Base-by-base conservation (phyloP, 2,329 filamentous ascomycete species). In the Pyrenochaeta sp. region DNA sequence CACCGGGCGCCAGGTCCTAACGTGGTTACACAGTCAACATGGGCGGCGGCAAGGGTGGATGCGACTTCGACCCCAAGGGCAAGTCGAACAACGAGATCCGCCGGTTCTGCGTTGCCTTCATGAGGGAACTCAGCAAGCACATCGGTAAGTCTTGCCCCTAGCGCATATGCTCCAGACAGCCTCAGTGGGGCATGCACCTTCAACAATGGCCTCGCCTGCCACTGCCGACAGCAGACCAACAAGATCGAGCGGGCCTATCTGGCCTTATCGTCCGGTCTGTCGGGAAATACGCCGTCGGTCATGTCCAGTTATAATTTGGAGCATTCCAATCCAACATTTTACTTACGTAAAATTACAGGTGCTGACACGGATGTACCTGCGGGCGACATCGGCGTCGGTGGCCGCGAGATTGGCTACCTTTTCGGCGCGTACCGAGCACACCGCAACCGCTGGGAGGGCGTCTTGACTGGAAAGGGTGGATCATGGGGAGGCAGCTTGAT, bases 61-160 rank as follows among this genome's bases (percentile, higher is more conserved):
- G 94, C 79, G 95, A 98, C 85, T 98, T 99, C 80, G 93, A 98
- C 82, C 95, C 95, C 80, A 99, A 98, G 88, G 93, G 93, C 84
- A 98, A 97, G 88, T 91, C 90, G 54, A 93, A 99, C 82, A 91
- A 88, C 79, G 95, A 98, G 87, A 98, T 98, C 83, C 91, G 95
- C 76, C 91, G 92, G 78, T 98, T 99, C 87, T 98, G 94, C 84
- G 88, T 91, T 67, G 83, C 93, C 59, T 99, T 98, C 86, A 98
- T 98, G 95, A 89, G 89, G 72, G 92, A 97, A 85, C 88, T 99
- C 63, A 91, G 86, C 84, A 93, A 92, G 83, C 93, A 98, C 87
- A 98, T 98, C 77, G 74, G 68, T 71, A 69, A 60, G 68, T 66
- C 34, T 46, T 50, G 6, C 43, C 52, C 48, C 40, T 55, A 49